phyloP scores from a whole-genome alignment of 2,329 filamentous ascomycete genomes.

The Botryotinia convoluta region DNA sequence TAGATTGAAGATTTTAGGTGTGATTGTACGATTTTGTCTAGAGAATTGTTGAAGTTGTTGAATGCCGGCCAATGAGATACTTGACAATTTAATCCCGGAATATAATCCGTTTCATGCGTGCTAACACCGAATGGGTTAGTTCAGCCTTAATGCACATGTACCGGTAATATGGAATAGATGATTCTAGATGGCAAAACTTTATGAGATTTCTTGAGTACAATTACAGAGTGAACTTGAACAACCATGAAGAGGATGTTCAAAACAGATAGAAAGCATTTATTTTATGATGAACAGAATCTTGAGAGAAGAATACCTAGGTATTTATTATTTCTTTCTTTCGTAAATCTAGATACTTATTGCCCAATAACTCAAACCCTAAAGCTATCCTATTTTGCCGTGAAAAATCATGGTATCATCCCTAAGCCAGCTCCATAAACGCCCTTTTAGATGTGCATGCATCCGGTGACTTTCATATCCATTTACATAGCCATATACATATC shows the following conservation, averaged over 20 bases:
- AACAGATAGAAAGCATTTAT: background rate
- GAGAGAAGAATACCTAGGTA: background rate
- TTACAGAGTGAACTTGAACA: background rate
- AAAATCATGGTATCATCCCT: conserved; percentile 20
- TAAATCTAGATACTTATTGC: background rate
- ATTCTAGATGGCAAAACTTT: background rate
- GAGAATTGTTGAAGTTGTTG: conserved; percentile 11
- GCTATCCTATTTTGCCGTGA: background rate
- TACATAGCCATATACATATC: background rate
- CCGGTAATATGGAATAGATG: background rate
- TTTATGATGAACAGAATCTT: background rate
- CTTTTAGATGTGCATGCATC: background rate
- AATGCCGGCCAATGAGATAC: background rate
- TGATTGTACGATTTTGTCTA: background rate
- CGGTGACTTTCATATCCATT: background rate
- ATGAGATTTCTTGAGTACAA: background rate
- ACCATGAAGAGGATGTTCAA: background rate
- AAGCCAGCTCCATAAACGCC: conserved; percentile 16
- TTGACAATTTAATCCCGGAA: conserved; percentile 12
- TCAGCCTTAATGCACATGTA: background rate
- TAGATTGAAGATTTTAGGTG: background rate
- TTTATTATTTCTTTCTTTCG: background rate
- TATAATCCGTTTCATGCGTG: background rate
- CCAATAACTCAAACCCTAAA: background rate
- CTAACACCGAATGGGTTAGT: background rate